Base-by-base conservation (phyloP, 257 asterid species). In the Buddleja alternifolia region DNA sequence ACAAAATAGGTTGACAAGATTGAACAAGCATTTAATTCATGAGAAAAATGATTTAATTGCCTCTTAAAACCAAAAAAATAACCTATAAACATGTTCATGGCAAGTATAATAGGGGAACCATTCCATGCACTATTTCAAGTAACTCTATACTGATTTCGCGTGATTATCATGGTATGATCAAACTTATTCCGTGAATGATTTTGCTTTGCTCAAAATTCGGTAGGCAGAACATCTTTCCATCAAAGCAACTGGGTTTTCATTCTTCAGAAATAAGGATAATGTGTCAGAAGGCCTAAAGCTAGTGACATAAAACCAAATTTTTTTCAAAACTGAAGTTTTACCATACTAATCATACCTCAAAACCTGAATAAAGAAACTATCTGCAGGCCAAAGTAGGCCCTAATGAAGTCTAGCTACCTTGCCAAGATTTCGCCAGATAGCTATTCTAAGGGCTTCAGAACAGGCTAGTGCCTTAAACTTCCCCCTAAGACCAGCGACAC, bases 11-110 rank as follows among this genome's bases (percentile, higher is more conserved):
- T 44, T 19, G 47, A 59, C n/a, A n/a, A 4, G 10, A 50, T 9
- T 58, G 14, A 51, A 40, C 14, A 59, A 24, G 19, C 32, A 53
- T 23, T 62, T 12, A 40, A 29, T 5, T 29, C 72, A 75, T 29
- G 60, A 19, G 7, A 54, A 69, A 45, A 3, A 4, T n/a, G n/a
- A n/a, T 46, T 39, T 58, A 29, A 29, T 29, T 29, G 34, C 2
- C 34, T 29, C 16, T 4, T 32, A 24, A 16, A 37, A 37, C n/a
- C n/a, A n/a, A n/a, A 47, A 46, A 9, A 64, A 12, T 39, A 73
- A 63, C 42, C 29, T 44, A 10, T 16, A 16, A 46, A 29, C 50
- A 32, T 32, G 47, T 4, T 36, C 20, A 8, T 11, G 63, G 36
- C 63, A 69, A 72, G 32, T 8, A 34, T n/a, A 3, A 56, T 14